Percentiles rank a stretch among this genome's conserved stretches.
phyloP scores from a whole-genome alignment of 495 filamentous ascomycete species.

The Aeminium ludgeri region DNA sequence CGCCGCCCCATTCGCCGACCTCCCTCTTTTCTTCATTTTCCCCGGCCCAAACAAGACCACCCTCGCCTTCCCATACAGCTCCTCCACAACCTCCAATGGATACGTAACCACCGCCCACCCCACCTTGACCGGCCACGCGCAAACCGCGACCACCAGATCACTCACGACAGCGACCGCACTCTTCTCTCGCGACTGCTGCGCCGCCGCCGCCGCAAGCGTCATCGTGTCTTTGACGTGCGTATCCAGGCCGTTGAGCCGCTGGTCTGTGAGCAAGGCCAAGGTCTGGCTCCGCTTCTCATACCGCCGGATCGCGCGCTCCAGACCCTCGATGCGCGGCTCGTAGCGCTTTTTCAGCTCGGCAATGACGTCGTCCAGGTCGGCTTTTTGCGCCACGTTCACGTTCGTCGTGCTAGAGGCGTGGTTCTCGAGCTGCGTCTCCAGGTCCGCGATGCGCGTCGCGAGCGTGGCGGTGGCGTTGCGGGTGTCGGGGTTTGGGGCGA shows the following conservation, averaged over 20 bases:
- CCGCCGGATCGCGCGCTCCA: slow-evolving; percentile 78
- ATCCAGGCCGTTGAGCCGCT: slow-evolving; percentile 53
- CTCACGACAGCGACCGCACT: slow-evolving; percentile 10
- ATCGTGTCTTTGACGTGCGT: slow-evolving; percentile 57
- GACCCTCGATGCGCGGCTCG: slow-evolving; percentile 70
- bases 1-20: not conserved
- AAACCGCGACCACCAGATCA: slow-evolving; percentile 4
- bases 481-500: slow-evolving; percentile 10
- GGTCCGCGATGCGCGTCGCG: slow-evolving; percentile 43
- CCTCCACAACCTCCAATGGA: slow-evolving; percentile 12
- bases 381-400: slow-evolving; percentile 14
- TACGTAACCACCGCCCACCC: slow-evolving; percentile 8
- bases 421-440: slow-evolving; percentile 45
- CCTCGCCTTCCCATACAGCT: slow-evolving; percentile 6
- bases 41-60: slow-evolving; percentile 5
- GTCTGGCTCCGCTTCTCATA: slow-evolving; percentile 80
- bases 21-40: not conserved
- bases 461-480: slow-evolving; percentile 39
- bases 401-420: slow-evolving; percentile 10
- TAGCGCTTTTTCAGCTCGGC: slow-evolving; percentile 45
- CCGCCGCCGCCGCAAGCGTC: slow-evolving; percentile 56
- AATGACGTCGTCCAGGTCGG: slow-evolving; percentile 33
- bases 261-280: slow-evolving; percentile 55
- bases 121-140: slow-evolving; percentile 17
- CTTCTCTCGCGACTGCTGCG: slow-evolving; percentile 29